These are phyloP conservation scores for Triticum turgidum DNA, from an alignment of 176 grass and related monocot species.

Conservation along the genomic window DNA sequence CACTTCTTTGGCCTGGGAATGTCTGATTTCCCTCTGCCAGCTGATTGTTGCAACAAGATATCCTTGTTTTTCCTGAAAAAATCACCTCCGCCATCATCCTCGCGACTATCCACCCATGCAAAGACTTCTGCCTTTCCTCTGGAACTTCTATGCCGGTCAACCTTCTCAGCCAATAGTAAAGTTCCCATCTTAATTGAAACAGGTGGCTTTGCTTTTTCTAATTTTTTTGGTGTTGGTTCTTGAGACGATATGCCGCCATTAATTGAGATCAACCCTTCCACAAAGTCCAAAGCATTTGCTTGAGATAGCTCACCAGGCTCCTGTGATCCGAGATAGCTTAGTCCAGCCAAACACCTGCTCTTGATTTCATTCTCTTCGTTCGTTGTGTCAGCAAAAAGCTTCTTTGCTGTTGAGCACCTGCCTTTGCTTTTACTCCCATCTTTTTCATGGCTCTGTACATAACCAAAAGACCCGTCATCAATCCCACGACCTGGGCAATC, in stretches of 20 bases:
- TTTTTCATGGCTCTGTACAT: constrained; percentile 51
- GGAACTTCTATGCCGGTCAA: constrained; percentile 25
- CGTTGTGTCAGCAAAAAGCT: constrained; percentile 58
- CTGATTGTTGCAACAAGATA: constrained; percentile 39
- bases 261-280: constrained; percentile 70
- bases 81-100: constrained; percentile 71
- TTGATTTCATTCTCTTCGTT: constrained; percentile 28
- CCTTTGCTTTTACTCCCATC: constrained; percentile 44
- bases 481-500: constrained; percentile 21
- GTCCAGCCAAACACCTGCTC: constrained; percentile 31
- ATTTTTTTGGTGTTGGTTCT: constrained; percentile 43
- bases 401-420: constrained; percentile 50
- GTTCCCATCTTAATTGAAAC: constrained; percentile 54
- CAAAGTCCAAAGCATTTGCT: constrained; percentile 73
- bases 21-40: constrained; percentile 28
- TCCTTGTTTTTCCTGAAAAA: constrained; percentile 78
- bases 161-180: constrained; percentile 57
- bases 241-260: constrained; percentile 51
- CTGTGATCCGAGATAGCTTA: constrained; percentile 73
- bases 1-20: constrained; percentile 32
- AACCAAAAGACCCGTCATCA: constrained; percentile 44
- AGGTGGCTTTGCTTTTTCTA: constrained; percentile 36
- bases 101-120: constrained; percentile 56
- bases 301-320: constrained; percentile 73
- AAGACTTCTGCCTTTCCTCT: constrained; percentile 50